Evolutionary conservation across 768 basidiomycete genomes (phyloP).

Genomic region (Auriculariales sp.): DNA sequence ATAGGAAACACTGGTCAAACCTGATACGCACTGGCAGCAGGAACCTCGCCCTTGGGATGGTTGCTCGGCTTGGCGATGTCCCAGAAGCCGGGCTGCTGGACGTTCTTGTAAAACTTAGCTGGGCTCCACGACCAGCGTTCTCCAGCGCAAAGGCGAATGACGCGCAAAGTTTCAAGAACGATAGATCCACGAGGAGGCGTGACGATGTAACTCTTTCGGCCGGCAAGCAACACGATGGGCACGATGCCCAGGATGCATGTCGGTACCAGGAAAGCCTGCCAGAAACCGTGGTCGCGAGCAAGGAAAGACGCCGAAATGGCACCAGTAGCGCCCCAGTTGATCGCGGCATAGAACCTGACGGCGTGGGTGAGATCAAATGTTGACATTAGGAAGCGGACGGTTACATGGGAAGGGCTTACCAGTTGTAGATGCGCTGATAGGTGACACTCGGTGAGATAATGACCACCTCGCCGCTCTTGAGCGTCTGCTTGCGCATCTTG

Average conservation of each 20-base stretch:
- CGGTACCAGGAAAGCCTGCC: conserved; percentile 5
- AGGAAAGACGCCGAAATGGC: conserved; percentile 40
- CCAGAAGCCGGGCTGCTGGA: conserved; percentile 28
- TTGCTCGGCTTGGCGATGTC: conserved; percentile 31
- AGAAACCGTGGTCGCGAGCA: conserved; percentile 18
- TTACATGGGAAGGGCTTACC: too few species aligned
- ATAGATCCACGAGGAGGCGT: conserved; percentile 12
- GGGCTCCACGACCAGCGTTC: conserved; percentile 18
- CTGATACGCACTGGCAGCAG: neutral
- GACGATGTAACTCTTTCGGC: conserved; percentile 8
- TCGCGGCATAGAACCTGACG: conserved; percentile 25
- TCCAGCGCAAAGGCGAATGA: conserved; percentile 14
- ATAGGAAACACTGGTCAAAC: too few species aligned
- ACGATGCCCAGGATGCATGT: conserved; percentile 6
- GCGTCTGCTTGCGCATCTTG: conserved; percentile 2
- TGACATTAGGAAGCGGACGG: too few species aligned
- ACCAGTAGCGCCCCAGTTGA: conserved; percentile 22
- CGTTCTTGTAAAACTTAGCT: conserved; percentile 16
- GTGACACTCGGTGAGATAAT: conserved; percentile 16
- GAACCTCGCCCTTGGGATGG: conserved; percentile 6
- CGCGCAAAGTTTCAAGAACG: conserved; percentile 18
- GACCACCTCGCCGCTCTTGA: conserved; percentile 11
- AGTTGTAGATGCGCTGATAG: too few species aligned
- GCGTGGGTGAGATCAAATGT: too few species aligned
- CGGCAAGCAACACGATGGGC: conserved; percentile 10